A percentile compares a stretch with the other conserved stretches of the same genome.
phyloP scores from a whole-genome alignment of 1,284 basidiomycete genomes.

The Bondarzewia mesenterica region DNA sequence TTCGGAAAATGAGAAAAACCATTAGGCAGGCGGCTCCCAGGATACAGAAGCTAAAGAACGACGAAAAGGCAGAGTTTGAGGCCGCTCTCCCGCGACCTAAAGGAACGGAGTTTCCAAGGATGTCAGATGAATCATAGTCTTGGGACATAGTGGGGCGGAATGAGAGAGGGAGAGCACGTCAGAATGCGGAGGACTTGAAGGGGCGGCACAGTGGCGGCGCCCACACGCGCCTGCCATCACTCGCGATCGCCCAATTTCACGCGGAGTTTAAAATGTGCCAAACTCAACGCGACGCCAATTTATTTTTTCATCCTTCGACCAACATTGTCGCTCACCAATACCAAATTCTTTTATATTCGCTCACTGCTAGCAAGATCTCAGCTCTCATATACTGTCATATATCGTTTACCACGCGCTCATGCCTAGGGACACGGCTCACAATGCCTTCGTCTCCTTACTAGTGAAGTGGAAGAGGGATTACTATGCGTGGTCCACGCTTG shows the following conservation, averaged over 20 bases:
- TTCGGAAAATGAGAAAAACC: constrained; percentile 18
- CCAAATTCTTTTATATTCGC: neutral
- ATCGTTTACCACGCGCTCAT: constrained; percentile 41
- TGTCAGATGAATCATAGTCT: constrained; percentile 54
- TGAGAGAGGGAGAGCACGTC: neutral
- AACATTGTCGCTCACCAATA: neutral
- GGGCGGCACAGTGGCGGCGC: neutral
- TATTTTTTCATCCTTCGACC: neutral
- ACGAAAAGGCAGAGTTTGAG: constrained; percentile 9
- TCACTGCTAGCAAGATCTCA: constrained; percentile 7
- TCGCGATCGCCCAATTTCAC: neutral
- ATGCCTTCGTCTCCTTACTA: constrained; percentile 70
- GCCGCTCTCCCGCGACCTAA: constrained; percentile 24
- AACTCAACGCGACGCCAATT: neutral
- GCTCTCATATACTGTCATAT: constrained; percentile 1
- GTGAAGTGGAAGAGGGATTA: constrained; percentile 51
- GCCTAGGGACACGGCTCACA: constrained; percentile 61
- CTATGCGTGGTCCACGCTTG: constrained; percentile 61
- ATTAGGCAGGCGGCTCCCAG: constrained; percentile 28
- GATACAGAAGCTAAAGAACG: constrained; percentile 27
- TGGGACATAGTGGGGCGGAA: constrained; percentile 29
- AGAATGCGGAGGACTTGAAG: neutral
- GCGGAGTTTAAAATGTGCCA: neutral
- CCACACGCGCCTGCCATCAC: neutral
- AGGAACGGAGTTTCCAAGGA: constrained; percentile 50